Evolutionary conservation across 306 rosid genomes (phyloP).

Genomic region (Dryas alaskensis): DNA sequence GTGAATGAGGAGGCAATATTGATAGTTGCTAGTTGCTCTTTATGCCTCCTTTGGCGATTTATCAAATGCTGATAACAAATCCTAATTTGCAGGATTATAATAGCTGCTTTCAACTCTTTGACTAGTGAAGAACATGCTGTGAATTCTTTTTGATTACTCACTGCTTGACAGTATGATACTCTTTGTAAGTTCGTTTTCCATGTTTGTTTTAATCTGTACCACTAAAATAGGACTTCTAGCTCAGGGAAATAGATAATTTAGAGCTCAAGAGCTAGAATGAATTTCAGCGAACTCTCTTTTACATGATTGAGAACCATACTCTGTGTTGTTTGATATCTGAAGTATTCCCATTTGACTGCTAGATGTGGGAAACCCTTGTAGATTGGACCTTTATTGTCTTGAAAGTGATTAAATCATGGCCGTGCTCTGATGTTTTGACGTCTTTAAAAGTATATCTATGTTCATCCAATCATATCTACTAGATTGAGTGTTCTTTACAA

Average conservation of each 20-base stretch:
- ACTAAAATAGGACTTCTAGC: slow-evolving; percentile 4
- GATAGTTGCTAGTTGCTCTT: background rate
- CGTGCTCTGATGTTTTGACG: background rate
- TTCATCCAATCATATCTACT: background rate
- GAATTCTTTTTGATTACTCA: slow-evolving; percentile 38
- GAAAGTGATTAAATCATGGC: background rate
- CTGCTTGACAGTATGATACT: slow-evolving; percentile 34
- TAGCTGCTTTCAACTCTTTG: slow-evolving; percentile 57
- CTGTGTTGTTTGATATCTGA: slow-evolving; percentile 7
- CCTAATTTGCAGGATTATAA: slow-evolving; percentile 70
- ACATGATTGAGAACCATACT: background rate
- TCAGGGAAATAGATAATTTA: slow-evolving; percentile 19
- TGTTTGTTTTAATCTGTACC: slow-evolving; percentile 12
- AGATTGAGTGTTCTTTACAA: background rate
- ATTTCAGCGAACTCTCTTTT: background rate
- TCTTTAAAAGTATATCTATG: background rate
- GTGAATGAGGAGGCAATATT: background rate
- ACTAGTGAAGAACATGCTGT: slow-evolving; percentile 51
- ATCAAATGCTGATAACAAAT: slow-evolving; percentile 18
- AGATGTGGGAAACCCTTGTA: background rate
- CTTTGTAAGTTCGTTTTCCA: slow-evolving; percentile 37
- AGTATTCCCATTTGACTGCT: background rate
- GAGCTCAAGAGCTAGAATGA: slow-evolving; percentile 21
- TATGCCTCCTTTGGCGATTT: background rate
- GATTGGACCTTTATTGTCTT: background rate